These are phyloP conservation scores for Trichoderma asperelloides DNA, from an alignment of 495 filamentous ascomycete genomes.

Conservation along the genomic window DNA sequence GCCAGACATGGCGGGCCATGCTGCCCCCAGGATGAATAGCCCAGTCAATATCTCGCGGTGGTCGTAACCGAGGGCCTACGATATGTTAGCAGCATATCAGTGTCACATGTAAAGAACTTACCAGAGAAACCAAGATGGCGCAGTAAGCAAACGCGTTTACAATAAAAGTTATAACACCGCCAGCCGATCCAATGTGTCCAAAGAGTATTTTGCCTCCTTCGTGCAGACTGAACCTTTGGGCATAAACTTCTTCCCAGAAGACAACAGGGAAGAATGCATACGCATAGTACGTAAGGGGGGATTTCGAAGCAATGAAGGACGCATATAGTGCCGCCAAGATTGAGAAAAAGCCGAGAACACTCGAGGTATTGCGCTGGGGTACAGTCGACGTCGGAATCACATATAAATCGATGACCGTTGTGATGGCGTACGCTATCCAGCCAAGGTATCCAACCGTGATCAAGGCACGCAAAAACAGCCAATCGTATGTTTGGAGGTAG, in stretches of 20 bases:
- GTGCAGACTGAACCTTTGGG: constrained; percentile 57
- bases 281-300: constrained; percentile 78
- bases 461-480: constrained; percentile 91
- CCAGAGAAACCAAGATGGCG: constrained; percentile 71
- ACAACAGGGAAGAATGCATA: constrained; percentile 86
- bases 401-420: constrained; percentile 82
- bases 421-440: constrained; percentile 93
- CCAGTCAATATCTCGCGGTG: constrained; percentile 77
- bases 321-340: constrained; percentile 67
- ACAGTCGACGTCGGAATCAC: constrained; percentile 67
- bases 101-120: constrained; percentile 33
- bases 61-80: constrained; percentile 68
- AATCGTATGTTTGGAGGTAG: constrained; percentile 92
- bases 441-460: constrained; percentile 91
- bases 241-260: constrained; percentile 96
- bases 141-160: constrained; percentile 59
- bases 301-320: constrained; percentile 67
- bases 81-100: constrained; percentile 14
- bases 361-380: constrained; percentile 53
- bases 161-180: constrained; percentile 44
- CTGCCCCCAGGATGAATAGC: constrained; percentile 62
- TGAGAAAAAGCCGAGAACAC: constrained; percentile 62
- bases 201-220: constrained; percentile 63
- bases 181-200: constrained; percentile 51
- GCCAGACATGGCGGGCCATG: constrained; percentile 76